Percentiles rank a stretch among this genome's conserved stretches.
Conservation (phyloP, 306 rosid genomes). For the Phaseolus lunatus region DNA sequence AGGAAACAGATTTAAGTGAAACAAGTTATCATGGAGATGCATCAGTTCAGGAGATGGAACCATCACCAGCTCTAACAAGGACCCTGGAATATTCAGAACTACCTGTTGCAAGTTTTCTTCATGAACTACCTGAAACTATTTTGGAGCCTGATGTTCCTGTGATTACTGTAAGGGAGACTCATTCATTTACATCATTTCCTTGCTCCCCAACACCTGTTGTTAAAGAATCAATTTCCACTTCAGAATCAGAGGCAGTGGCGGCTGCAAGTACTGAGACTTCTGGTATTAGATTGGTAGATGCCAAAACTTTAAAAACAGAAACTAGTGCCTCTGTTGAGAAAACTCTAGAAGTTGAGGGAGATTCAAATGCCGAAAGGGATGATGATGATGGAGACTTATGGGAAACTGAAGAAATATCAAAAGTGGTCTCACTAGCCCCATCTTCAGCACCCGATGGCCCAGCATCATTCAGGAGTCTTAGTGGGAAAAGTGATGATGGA, state of each 20-base stretch:
- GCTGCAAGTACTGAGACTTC: constrained; percentile 56
- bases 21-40: constrained; percentile 57
- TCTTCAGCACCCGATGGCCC: constrained; percentile 81
- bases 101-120: constrained; percentile 48
- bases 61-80: constrained; percentile 47
- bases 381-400: constrained; percentile 78
- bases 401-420: constrained; percentile 78
- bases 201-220: constrained; percentile 41
- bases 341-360: constrained; percentile 62
- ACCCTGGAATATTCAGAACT: constrained; percentile 56
- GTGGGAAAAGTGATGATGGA: constrained; percentile 91
- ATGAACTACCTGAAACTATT: constrained; percentile 61
- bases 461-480: constrained; percentile 84
- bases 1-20: constrained; percentile 51
- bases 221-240: constrained; percentile 53
- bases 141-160: constrained; percentile 60
- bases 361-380: constrained; percentile 67
- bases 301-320: constrained; percentile 46
- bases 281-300: constrained; percentile 47
- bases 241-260: constrained; percentile 56
- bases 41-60: constrained; percentile 50
- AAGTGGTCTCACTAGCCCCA: constrained; percentile 55
- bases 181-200: constrained; percentile 49
- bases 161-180: constrained; percentile 55
- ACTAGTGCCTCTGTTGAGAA: constrained; percentile 58